phyloP scores from a whole-genome alignment of 1,139 yeast species.

The Candida sp. region DNA sequence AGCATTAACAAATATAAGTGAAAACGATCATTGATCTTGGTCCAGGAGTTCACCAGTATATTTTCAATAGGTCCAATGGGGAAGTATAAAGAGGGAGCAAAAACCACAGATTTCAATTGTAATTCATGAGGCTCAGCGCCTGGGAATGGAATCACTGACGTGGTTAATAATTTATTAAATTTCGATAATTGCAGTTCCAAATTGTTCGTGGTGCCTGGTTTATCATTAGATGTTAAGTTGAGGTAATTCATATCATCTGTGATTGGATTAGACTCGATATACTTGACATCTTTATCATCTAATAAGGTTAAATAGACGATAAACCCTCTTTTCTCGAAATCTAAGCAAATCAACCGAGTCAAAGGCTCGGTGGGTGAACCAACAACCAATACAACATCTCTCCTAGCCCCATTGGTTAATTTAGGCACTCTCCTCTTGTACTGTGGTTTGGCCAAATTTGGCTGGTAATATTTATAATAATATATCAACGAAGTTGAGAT shows the following conservation, averaged over 20 bases:
- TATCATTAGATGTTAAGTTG: slow-evolving; percentile 22
- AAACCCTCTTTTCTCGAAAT: slow-evolving; percentile 75
- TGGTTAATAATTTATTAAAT: slow-evolving; percentile 37
- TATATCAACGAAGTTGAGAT: slow-evolving; percentile 9
- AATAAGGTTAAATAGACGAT: slow-evolving; percentile 74
- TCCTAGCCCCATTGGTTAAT: slow-evolving; percentile 66
- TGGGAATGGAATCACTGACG: slow-evolving; percentile 43
- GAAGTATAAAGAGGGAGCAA: slow-evolving; percentile 62
- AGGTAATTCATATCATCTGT: slow-evolving; percentile 47
- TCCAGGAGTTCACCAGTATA: slow-evolving; percentile 53
- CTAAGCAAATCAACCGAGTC: slow-evolving; percentile 66
- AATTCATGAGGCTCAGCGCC: slow-evolving; percentile 55
- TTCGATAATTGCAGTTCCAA: slow-evolving; percentile 31
- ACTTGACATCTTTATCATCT: slow-evolving; percentile 58
- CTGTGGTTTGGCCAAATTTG: slow-evolving; percentile 7
- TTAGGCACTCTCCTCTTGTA: slow-evolving; percentile 57
- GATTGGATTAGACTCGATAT: slow-evolving; percentile 57
- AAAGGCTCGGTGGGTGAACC: slow-evolving; percentile 81
- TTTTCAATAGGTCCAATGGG: slow-evolving; percentile 71
- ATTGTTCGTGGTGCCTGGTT: slow-evolving; percentile 10
- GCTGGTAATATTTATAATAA: background rate
- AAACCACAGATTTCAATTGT: slow-evolving; percentile 53
- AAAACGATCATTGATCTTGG: slow-evolving; percentile 42
- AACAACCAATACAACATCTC: slow-evolving; percentile 68
- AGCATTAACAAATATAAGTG: slow-evolving; percentile 48